Base-by-base conservation (phyloP, 2,329 filamentous ascomycete species). In the Lasiodiplodia citricola region DNA sequence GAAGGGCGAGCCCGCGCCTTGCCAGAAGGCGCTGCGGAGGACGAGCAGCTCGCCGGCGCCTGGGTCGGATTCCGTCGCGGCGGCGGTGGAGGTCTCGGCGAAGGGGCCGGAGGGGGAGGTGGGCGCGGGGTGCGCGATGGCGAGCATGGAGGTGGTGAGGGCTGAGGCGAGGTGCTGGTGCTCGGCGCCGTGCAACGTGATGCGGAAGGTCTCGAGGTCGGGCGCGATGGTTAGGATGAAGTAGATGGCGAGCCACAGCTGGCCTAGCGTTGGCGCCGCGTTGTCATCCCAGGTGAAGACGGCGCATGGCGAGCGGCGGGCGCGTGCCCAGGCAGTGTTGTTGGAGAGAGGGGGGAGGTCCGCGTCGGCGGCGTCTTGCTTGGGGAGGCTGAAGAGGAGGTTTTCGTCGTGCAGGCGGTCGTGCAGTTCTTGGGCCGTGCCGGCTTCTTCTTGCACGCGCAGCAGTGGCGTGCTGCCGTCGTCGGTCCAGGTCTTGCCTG, bases 1-100 rank as follows among this genome's bases (percentile, higher is more conserved):
- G 41, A 81, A 79, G 0, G 81, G 81, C 38, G 78, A 81, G 35
- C 75, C 80, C 57, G 81, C 81, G 56, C 81, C 81, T 71, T 83
- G 81, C 81, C 81, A 83, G 69, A 83, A 83, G n/a, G 78, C 80
- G 54, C 82, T 81, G 68, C 87, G 82, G 2, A 87, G 79, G 56
- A 88, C 75, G 31, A 89, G 71, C 44, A 87, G 72, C 68, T 84
- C 79, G 11, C 77, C 74, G 13, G 78, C 25, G 51, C 5, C 10
- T 0, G 51, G 11, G 1, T 7, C 74, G 67, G 79, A 78, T 65
- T 79, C 77, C 13, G 78, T 70, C 31, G 75, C 76, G 57, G 76
- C 73, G 37, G 72, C 47, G 76, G 41, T 44, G 4, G 41, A 18
- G 16, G 14, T 44, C 2, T 44, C 41, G 41, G 41, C 41, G 41